Percentiles rank a stretch among this genome's conserved stretches.
phyloP scores from a whole-genome alignment of 208 protist genomes.

The Leishmania braziliensis region DNA sequence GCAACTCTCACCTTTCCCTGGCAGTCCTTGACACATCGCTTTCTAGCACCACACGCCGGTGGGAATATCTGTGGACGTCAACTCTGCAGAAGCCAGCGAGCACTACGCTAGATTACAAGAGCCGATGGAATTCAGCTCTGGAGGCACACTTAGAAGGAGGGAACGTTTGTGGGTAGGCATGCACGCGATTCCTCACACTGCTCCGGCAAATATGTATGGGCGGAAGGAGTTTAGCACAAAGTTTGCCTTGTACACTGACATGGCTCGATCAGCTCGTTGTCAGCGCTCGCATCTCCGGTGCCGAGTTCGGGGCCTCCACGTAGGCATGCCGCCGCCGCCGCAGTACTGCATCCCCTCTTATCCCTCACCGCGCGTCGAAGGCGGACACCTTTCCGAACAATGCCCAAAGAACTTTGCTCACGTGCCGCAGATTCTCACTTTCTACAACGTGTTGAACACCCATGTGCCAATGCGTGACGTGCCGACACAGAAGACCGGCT shows the following conservation, averaged over 20 bases:
- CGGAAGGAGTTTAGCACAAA: constrained; percentile 45
- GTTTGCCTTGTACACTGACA: constrained; percentile 59
- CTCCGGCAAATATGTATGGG: constrained; percentile 27
- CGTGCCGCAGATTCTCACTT: constrained; percentile 43
- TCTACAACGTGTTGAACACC: constrained; percentile 41
- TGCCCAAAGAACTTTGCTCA: constrained; percentile 49
- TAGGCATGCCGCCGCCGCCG: constrained; percentile 53
- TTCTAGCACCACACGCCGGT: not conserved
- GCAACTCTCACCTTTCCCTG: constrained; percentile 16
- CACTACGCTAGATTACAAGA: constrained; percentile 73
- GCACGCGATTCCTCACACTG: constrained; percentile 57
- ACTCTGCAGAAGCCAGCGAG: constrained; percentile 61
- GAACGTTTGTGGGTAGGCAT: constrained; percentile 64
- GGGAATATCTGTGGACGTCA: constrained; percentile 54
- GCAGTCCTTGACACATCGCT: constrained; percentile 18
- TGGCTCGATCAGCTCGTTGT: constrained; percentile 71
- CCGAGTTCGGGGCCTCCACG: constrained; percentile 51
- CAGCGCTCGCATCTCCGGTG: constrained; percentile 41
- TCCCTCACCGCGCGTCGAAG: constrained; percentile 46
- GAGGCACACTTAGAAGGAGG: constrained; percentile 63
- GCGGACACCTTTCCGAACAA: constrained; percentile 47
- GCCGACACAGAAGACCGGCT: constrained; percentile 70
- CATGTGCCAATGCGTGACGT: constrained; percentile 30
- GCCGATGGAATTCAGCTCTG: constrained; percentile 56
- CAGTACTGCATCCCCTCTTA: constrained; percentile 62